Percentiles rank a stretch among this genome's conserved stretches.
Evolutionary conservation across 23 red algal genomes (phyloP).

Genomic region (Gracilariopsis chorda): DNA sequence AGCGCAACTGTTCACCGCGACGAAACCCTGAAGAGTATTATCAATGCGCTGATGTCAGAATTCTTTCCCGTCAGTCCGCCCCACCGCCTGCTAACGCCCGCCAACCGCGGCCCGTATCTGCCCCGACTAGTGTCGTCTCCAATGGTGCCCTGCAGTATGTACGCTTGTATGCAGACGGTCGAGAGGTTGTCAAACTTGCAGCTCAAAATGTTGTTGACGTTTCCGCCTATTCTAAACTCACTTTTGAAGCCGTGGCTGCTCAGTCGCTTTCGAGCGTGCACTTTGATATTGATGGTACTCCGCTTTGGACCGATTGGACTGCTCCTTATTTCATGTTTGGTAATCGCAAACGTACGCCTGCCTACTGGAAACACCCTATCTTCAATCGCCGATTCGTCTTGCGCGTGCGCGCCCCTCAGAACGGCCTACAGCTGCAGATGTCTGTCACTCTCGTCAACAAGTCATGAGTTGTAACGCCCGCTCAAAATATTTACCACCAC

Average conservation of each 20-base stretch:
- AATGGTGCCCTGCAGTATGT: neutral
- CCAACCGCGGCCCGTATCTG: neutral
- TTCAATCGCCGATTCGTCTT: conserved; percentile 12
- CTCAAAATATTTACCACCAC: too few relatives aligned
- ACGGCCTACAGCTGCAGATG: too few relatives aligned
- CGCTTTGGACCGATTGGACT: conserved; percentile 10
- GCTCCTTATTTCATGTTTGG: neutral
- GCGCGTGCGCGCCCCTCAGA: neutral
- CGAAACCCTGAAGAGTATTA: conserved; percentile 61
- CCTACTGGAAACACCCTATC: neutral
- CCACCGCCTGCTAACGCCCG: neutral
- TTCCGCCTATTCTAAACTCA: neutral
- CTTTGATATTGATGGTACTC: neutral
- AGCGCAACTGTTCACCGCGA: neutral
- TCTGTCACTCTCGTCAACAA: too few relatives aligned
- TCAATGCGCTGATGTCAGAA: conserved; percentile 53
- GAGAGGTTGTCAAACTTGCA: neutral
- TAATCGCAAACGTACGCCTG: neutral
- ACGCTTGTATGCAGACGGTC: neutral
- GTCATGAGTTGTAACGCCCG: too few relatives aligned
- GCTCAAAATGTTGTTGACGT: neutral
- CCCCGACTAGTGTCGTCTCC: too few relatives aligned
- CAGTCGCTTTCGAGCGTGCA: neutral
- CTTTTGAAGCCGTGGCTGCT: neutral
- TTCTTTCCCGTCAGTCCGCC: neutral